phyloP scores from a whole-genome alignment of 2,329 filamentous ascomycete genomes.

The Ceratocystis eucalypticola region DNA sequence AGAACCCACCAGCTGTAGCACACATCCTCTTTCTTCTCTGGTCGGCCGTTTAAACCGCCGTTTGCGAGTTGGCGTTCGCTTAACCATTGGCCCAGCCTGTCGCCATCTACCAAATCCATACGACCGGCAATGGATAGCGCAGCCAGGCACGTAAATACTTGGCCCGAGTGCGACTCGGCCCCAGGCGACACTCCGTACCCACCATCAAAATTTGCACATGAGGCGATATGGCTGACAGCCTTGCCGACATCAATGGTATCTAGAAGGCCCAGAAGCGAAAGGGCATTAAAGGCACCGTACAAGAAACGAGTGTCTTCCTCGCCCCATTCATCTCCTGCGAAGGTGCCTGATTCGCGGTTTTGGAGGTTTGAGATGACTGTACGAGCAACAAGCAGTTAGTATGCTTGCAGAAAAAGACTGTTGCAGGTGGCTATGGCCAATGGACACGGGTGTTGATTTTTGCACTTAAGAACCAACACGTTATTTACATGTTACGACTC shows the following conservation, averaged over 20 bases:
- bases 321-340: conserved; percentile 90
- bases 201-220: conserved; percentile 87
- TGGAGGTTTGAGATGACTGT: conserved; percentile 70
- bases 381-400: conserved; percentile 19
- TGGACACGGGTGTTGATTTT: too few relatives aligned
- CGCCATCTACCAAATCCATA: conserved; percentile 60
- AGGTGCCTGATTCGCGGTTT: conserved; percentile 67
- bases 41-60: conserved; percentile 83
- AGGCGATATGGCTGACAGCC: conserved; percentile 63
- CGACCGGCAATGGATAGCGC: conserved; percentile 72
- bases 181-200: conserved; percentile 83
- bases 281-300: conserved; percentile 75
- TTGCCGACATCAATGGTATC: conserved; percentile 63
- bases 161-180: conserved; percentile 86
- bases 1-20: conserved; percentile 99
- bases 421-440: neutral
- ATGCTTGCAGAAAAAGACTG: neutral
- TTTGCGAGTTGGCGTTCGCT: conserved; percentile 81
- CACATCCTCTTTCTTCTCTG: conserved; percentile 90
- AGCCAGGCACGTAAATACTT: conserved; percentile 88
- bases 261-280: conserved; percentile 68
- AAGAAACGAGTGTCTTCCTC: conserved; percentile 92
- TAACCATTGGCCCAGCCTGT: conserved; percentile 76
- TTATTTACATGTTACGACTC: conserved; percentile 29
- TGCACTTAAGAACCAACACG: neutral